Evolutionary conservation across 2,329 filamentous ascomycete species (phyloP).

Genomic region (Fonsecaea monophora): DNA sequence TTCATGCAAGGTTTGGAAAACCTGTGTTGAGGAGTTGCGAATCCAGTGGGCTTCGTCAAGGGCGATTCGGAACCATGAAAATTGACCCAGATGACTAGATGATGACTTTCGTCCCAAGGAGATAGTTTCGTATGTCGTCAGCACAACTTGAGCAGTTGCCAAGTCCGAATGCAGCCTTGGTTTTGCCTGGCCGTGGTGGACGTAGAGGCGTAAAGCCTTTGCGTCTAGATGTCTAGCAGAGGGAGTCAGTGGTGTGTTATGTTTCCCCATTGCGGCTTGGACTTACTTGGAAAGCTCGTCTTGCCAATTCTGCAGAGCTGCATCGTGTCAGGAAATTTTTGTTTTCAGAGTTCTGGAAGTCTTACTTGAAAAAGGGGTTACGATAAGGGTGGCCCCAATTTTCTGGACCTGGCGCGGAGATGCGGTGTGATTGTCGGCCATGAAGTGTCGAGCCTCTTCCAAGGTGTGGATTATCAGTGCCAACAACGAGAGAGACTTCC

Average conservation of each 20-base stretch:
- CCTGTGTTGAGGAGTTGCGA: not conserved
- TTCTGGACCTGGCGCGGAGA: not conserved
- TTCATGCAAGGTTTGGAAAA: not conserved
- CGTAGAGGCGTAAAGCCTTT: not conserved
- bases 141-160: not conserved
- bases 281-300: conserved; percentile 1
- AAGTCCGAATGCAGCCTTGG: not conserved
- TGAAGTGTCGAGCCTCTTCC: not conserved
- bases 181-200: not conserved
- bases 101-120: not conserved
- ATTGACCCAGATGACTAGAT: conserved; percentile 5
- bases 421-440: not conserved
- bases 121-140: not conserved
- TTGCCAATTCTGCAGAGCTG: conserved; percentile 6
- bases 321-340: not conserved
- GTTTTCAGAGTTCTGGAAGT: not conserved
- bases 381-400: conserved; percentile 4
- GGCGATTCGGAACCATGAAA: conserved; percentile 6
- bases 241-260: not conserved
- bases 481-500: conserved; percentile 4
- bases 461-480: not conserved
- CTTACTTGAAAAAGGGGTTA: not conserved
- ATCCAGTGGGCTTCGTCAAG: conserved; percentile 10
- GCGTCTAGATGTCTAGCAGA: not conserved
- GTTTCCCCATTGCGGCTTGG: not conserved